Conservation (phyloP, 2,329 filamentous ascomycete genomes). For the Colletotrichum incanum region DNA sequence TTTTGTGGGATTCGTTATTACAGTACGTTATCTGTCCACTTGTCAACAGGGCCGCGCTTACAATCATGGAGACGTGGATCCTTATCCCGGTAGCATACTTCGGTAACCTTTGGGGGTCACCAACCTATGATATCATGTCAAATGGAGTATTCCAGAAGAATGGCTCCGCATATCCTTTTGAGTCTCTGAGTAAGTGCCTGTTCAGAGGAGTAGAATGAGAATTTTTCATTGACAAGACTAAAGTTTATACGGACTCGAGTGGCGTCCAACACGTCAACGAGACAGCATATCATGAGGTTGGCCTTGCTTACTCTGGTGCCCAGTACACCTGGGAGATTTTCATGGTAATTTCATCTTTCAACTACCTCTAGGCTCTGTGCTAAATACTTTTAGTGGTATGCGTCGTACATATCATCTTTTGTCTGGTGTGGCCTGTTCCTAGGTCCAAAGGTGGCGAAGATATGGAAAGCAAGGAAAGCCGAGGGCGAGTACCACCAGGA, state of each 20-base stretch:
- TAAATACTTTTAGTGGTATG: conserved; percentile 60
- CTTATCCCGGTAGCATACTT: conserved; percentile 72
- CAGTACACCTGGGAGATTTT: conserved; percentile 67
- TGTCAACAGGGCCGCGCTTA: not conserved
- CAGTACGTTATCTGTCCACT: not conserved
- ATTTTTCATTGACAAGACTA: not conserved
- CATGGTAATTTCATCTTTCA: not conserved
- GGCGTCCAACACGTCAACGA: conserved; percentile 55
- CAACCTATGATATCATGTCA: conserved; percentile 66
- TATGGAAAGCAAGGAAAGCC: conserved; percentile 53
- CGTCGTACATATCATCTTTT: conserved; percentile 70
- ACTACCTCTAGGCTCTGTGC: conserved; percentile 59
- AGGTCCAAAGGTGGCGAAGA: conserved; percentile 60
- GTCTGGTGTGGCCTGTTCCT: conserved; percentile 73
- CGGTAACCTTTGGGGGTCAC: conserved; percentile 66
- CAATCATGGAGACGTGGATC: conserved; percentile 65
- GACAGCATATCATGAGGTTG: conserved; percentile 63
- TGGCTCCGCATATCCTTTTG: conserved; percentile 35
- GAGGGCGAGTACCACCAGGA: conserved; percentile 44
- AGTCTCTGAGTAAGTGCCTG: conserved; percentile 46
- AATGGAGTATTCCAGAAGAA: conserved; percentile 63
- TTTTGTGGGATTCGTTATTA: conserved; percentile 67
- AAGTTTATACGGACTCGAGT: conserved; percentile 35
- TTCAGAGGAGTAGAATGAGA: conserved; percentile 27
- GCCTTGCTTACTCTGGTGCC: conserved; percentile 70